A percentile compares a stretch with the other conserved stretches of the same genome.
Conservation (phyloP, 2,329 filamentous ascomycete species). For the Peltaster fructicola region DNA sequence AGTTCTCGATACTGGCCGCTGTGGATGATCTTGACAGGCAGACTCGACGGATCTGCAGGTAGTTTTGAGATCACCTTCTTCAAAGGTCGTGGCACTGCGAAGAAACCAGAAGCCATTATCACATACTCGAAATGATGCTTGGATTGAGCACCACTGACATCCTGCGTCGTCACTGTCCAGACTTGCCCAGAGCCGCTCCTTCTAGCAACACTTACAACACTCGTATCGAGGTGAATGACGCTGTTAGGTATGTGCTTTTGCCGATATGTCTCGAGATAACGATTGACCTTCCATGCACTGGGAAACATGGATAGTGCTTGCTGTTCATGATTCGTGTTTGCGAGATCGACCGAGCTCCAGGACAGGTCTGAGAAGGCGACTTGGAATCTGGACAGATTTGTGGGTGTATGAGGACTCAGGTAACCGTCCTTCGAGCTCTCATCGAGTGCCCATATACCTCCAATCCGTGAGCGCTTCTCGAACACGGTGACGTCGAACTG, state of each 20-base stretch:
- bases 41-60: not conserved
- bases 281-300: conserved; percentile 57
- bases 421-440: conserved; percentile 31
- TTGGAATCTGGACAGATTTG: not conserved
- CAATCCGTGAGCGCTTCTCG: conserved; percentile 47
- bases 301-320: conserved; percentile 46
- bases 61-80: conserved; percentile 27
- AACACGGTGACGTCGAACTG: conserved; percentile 53
- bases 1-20: conserved; percentile 49
- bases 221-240: conserved; percentile 28
- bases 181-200: conserved; percentile 3
- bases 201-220: conserved; percentile 7
- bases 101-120: conserved; percentile 60
- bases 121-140: conserved; percentile 46
- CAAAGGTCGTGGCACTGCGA: conserved; percentile 42
- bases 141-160: conserved; percentile 7
- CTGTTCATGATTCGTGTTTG: too few relatives aligned
- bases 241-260: conserved; percentile 36
- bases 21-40: conserved; percentile 37
- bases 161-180: conserved; percentile 10
- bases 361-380: conserved; percentile 47
- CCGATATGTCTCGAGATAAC: conserved; percentile 50
- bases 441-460: conserved; percentile 55
- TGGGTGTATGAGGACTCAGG: conserved; percentile 30
- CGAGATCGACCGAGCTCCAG: conserved; percentile 38